Percentiles rank a stretch among this genome's conserved stretches.
Conservation (phyloP, 805 yeast species). For the Ogataea degrootiae region DNA sequence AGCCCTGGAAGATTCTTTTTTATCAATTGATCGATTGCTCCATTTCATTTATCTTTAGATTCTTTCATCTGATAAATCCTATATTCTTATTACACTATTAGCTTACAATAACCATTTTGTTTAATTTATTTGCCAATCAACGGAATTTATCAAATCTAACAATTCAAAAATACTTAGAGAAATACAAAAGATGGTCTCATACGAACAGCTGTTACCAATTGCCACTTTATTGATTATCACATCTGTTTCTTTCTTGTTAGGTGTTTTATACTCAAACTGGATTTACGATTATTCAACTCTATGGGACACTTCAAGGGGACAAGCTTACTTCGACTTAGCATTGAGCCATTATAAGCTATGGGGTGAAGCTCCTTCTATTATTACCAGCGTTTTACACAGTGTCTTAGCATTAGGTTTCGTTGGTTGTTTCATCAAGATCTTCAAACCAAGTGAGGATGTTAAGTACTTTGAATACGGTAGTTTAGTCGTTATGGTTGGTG, state of each 20-base stretch:
- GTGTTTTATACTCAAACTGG: constrained; percentile 71
- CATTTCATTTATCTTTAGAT: too few relatives aligned
- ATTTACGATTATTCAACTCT: constrained; percentile 77
- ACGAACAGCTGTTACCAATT: constrained; percentile 32
- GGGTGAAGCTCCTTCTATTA: constrained; percentile 57
- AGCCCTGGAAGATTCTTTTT: too few relatives aligned
- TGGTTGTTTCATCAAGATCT: constrained; percentile 73
- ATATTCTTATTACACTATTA: too few relatives aligned
- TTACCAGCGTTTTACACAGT: constrained; percentile 59
- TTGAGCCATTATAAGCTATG: constrained; percentile 70
- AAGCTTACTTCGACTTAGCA: constrained; percentile 53
- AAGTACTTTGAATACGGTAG: constrained; percentile 89
- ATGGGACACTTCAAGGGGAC: constrained; percentile 52
- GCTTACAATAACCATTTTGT: too few relatives aligned
- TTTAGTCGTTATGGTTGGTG: constrained; percentile 65
- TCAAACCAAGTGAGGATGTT: constrained; percentile 81
- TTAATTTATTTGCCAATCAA: too few relatives aligned
- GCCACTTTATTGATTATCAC: constrained; percentile 24
- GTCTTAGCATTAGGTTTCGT: constrained; percentile 61
- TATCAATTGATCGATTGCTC: too few relatives aligned
- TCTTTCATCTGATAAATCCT: too few relatives aligned
- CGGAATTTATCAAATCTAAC: too few relatives aligned
- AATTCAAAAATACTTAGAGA: too few relatives aligned
- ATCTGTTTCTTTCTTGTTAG: constrained; percentile 72
- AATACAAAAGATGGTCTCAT: constrained; percentile 16